These are phyloP conservation scores for Tubosaeta brunneosetosa DNA, from an alignment of 768 basidiomycete genomes.

Conservation along the genomic window DNA sequence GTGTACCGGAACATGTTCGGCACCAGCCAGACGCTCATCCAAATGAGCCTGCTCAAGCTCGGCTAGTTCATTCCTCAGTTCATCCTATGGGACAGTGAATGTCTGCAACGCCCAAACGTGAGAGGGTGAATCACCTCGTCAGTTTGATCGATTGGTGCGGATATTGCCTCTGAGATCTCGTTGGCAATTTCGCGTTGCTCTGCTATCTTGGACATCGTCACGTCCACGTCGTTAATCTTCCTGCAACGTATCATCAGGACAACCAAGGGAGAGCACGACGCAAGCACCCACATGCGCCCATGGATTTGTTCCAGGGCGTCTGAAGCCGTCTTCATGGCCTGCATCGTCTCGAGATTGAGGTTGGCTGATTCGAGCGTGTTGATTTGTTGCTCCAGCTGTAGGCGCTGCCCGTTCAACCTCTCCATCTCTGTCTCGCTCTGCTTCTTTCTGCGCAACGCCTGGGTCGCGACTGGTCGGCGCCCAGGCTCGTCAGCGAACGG, in stretches of 20 bases:
- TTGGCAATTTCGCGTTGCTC: conserved; percentile 91
- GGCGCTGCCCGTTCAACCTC: conserved; percentile 72
- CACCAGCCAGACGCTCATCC: conserved; percentile 77
- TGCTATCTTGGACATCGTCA: conserved; percentile 79
- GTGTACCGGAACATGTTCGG: conserved; percentile 87
- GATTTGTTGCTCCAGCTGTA: conserved; percentile 95
- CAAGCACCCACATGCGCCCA: conserved; percentile 68
- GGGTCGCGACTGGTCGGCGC: conserved; percentile 63
- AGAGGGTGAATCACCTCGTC: conserved; percentile 61
- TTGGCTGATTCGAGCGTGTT: conserved; percentile 97
- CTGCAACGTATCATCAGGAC: conserved; percentile 36
- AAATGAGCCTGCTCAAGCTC: conserved; percentile 87
- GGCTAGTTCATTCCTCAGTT: conserved; percentile 72
- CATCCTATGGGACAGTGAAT: conserved; percentile 52
- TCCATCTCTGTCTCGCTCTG: conserved; percentile 83
- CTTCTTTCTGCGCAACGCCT: conserved; percentile 92
- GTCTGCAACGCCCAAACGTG: background rate
- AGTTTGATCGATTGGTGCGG: conserved; percentile 59
- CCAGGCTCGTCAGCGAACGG: conserved; percentile 8
- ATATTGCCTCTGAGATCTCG: conserved; percentile 88
- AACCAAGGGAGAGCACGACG: background rate
- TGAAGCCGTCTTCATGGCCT: conserved; percentile 93
- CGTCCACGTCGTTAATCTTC: conserved; percentile 83
- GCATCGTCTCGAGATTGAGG: conserved; percentile 96
- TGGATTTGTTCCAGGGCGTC: conserved; percentile 89